These are phyloP conservation scores for Calendula officinalis DNA, from an alignment of 129 eudicot species.

Conservation along the genomic window DNA sequence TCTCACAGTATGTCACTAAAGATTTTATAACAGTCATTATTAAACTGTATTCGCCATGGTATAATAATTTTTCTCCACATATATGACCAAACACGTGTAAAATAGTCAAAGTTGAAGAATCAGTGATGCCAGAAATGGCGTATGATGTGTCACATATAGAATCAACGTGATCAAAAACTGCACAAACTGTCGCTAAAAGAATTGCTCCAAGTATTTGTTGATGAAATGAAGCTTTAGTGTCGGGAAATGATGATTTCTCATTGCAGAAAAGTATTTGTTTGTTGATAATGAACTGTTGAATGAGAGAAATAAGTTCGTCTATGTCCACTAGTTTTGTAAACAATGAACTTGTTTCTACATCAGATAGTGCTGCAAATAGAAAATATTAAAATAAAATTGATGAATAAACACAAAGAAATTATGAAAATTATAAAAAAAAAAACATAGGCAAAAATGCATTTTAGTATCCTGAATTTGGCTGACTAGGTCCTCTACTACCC, in stretches of 20 bases:
- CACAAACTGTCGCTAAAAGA: slow-evolving; percentile 64
- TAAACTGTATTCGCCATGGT: slow-evolving; percentile 37
- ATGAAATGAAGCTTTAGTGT: slow-evolving; percentile 44
- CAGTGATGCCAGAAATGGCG: slow-evolving; percentile 40
- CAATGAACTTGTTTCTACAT: slow-evolving; percentile 37
- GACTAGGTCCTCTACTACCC: too few species aligned
- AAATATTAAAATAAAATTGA: neutral
- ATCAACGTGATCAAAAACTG: slow-evolving; percentile 52
- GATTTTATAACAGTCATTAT: slow-evolving; percentile 59
- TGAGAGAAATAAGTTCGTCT: slow-evolving; percentile 50
- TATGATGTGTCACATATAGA: slow-evolving; percentile 62
- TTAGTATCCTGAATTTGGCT: too few species aligned
- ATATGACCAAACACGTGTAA: slow-evolving; percentile 71
- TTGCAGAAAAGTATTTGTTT: slow-evolving; percentile 37
- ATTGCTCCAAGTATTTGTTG: slow-evolving; percentile 53
- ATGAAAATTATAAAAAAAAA: neutral
- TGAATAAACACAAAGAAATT: neutral
- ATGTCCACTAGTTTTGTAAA: slow-evolving; percentile 42
- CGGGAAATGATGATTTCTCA: slow-evolving; percentile 15
- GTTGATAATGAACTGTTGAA: slow-evolving; percentile 53
- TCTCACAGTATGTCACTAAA: slow-evolving; percentile 53
- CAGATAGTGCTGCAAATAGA: slow-evolving; percentile 55
- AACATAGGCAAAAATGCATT: neutral
- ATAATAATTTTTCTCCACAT: slow-evolving; percentile 57
- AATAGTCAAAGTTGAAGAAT: slow-evolving; percentile 36